Conservation (phyloP, 1,139 yeast genomes). For the Candida buenavistaensis region DNA sequence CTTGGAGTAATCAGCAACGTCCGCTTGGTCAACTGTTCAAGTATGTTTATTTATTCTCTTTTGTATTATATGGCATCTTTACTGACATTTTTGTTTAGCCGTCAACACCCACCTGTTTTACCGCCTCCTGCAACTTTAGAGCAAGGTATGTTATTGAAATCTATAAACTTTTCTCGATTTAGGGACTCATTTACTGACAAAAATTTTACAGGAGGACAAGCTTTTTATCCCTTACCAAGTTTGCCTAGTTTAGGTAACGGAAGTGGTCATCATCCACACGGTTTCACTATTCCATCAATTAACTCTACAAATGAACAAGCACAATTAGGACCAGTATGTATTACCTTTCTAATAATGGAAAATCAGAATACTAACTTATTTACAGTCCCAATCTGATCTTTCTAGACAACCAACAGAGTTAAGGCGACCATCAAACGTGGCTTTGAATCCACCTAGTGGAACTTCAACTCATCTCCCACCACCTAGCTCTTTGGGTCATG, state of each 20-base stretch:
- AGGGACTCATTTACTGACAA: constrained; percentile 18
- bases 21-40: constrained; percentile 48
- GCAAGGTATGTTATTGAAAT: constrained; percentile 37
- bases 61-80: too few species aligned
- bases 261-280: constrained; percentile 39
- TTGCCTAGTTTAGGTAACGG: constrained; percentile 53
- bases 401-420: constrained; percentile 25
- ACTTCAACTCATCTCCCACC: constrained; percentile 26
- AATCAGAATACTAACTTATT: constrained; percentile 13
- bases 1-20: constrained; percentile 47
- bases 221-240: constrained; percentile 52
- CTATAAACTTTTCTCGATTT: not conserved
- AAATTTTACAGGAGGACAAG: constrained; percentile 39
- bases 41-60: constrained; percentile 29
- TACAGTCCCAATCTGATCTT: constrained; percentile 19
- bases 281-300: constrained; percentile 48
- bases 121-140: constrained; percentile 59
- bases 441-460: constrained; percentile 15
- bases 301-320: constrained; percentile 31
- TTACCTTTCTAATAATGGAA: constrained; percentile 1
- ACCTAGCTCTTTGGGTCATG: constrained; percentile 19
- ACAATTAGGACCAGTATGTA: constrained; percentile 30
- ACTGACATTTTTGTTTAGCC: constrained; percentile 36
- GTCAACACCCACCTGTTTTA: constrained; percentile 53
- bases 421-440: constrained; percentile 27